phyloP scores from a whole-genome alignment of 1,284 basidiomycete species.

The Phlebopus sp. region DNA sequence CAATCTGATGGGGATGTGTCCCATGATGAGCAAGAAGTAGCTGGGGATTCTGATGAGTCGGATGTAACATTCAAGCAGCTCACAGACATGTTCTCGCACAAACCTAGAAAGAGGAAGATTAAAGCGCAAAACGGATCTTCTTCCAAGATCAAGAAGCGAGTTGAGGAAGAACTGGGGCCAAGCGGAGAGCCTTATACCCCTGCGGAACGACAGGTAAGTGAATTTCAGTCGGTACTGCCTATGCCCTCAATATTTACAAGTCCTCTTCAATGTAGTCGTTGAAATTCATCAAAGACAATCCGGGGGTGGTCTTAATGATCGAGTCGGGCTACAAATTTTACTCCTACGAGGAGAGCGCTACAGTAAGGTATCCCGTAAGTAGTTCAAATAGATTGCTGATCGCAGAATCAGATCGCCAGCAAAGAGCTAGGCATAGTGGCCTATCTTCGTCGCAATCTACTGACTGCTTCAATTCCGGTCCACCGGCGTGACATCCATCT shows the following conservation, averaged over 20 bases:
- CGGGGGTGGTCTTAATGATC: conserved; percentile 78
- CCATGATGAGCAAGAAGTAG: conserved; percentile 24
- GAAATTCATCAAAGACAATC: conserved; percentile 69
- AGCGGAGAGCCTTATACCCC: conserved; percentile 80
- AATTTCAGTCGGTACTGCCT: neutral
- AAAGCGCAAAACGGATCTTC: conserved; percentile 22
- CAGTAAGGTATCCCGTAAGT: conserved; percentile 28
- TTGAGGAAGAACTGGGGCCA: conserved; percentile 61
- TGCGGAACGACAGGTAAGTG: conserved; percentile 72
- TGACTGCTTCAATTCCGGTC: conserved; percentile 80
- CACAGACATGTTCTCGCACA: conserved; percentile 46
- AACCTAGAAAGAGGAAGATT: conserved; percentile 30
- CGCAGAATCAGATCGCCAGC: conserved; percentile 58
- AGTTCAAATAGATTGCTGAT: conserved; percentile 11
- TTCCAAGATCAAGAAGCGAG: conserved; percentile 37
- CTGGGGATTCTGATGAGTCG: conserved; percentile 38
- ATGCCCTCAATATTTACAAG: neutral
- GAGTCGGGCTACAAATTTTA: conserved; percentile 89
- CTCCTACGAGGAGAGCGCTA: conserved; percentile 90
- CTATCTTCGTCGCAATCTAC: conserved; percentile 77
- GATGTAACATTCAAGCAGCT: conserved; percentile 51
- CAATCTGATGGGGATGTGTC: conserved; percentile 21
- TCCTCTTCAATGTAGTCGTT: conserved; percentile 24
- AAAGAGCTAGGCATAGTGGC: conserved; percentile 82
- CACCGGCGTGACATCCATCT: conserved; percentile 84